Base-by-base conservation (phyloP, 2,329 filamentous ascomycete species). In the Hortaea sp. region DNA sequence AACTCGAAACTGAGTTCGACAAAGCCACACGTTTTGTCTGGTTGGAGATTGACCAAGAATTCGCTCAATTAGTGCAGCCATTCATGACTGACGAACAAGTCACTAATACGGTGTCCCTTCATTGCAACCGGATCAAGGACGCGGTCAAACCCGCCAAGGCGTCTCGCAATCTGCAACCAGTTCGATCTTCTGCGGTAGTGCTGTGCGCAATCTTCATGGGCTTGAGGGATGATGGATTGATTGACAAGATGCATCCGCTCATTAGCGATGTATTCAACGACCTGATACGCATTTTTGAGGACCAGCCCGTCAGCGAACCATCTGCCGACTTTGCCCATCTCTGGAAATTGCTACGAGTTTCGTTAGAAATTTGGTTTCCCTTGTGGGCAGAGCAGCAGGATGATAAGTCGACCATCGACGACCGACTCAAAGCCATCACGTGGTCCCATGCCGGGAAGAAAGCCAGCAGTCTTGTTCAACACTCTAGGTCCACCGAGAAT, bases 291-390 rank as follows among this genome's bases (percentile, higher is more conserved):
- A 35, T 35, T 35, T 35, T 35, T n/a, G 32, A 35, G n/a, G n/a
- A 35, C n/a, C 32, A 9, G 29, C 30, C 29, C 5, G 12, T 13
- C 5, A 11, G 6, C 29, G 29, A 32, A 31, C 13, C 29, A 11
- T 9, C 32, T 35, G 7, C 32, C 7, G n/a, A 35, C 32, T 35
- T 35, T 35, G 32, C 9, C 29, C 43, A 49, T 10, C 20, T 53
- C 7, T 60, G 57, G 57, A 44, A 45, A 12, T 35, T 55, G 34
- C 35, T 50, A 6, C 34, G 44, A n/a, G 39, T 41, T 32, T 42
- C 50, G 5, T 46, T 57, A 4, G 41, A 53, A 9, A 42, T 54
- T 29, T 58, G 53, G 52, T 54, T 49, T 10, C 57, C 55, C 2
- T 34, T 44, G 7, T 55, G 49, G 50, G 45, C 44, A 29, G 43